phyloP scores from a whole-genome alignment of 805 yeast genomes.

The Monosporozyma unispora region DNA sequence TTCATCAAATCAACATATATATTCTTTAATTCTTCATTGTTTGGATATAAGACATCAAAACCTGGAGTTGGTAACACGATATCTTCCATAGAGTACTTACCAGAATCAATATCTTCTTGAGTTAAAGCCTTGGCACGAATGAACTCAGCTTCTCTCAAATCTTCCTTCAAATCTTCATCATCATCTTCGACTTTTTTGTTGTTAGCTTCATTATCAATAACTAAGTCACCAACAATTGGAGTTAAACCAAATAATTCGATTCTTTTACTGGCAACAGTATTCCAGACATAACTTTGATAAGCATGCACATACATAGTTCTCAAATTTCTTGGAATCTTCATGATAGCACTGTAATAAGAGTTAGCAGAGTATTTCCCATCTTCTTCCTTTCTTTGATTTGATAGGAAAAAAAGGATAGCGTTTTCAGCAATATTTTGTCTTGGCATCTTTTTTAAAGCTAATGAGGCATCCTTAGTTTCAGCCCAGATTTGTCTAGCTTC shows the following conservation, averaged over 20 bases:
- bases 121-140: constrained; percentile 69
- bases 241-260: constrained; percentile 58
- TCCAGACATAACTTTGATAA: constrained; percentile 95
- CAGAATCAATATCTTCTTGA: constrained; percentile 53
- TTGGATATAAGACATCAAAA: constrained; percentile 80
- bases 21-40: constrained; percentile 47
- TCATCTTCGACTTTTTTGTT: constrained; percentile 19
- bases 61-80: constrained; percentile 97
- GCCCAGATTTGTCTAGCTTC: constrained; percentile 82
- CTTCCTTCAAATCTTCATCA: constrained; percentile 58
- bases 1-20: constrained; percentile 68
- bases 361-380: constrained; percentile 39
- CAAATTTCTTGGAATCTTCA: constrained; percentile 85
- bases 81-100: constrained; percentile 62
- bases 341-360: constrained; percentile 69
- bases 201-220: constrained; percentile 31
- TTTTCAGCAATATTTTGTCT: constrained; percentile 78
- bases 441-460: constrained; percentile 73
- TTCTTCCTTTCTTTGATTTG: constrained; percentile 40
- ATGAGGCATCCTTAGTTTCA: constrained; percentile 53
- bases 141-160: constrained; percentile 47
- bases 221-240: constrained; percentile 76
- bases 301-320: constrained; percentile 96
- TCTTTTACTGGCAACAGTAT: constrained; percentile 70
- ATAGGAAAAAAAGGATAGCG: constrained; percentile 55